Evolutionary conservation across 495 filamentous ascomycete species (phyloP), one percentile per base, ranked within the genome.

Genomic region (Hypomontagnella monticulosa): DNA sequence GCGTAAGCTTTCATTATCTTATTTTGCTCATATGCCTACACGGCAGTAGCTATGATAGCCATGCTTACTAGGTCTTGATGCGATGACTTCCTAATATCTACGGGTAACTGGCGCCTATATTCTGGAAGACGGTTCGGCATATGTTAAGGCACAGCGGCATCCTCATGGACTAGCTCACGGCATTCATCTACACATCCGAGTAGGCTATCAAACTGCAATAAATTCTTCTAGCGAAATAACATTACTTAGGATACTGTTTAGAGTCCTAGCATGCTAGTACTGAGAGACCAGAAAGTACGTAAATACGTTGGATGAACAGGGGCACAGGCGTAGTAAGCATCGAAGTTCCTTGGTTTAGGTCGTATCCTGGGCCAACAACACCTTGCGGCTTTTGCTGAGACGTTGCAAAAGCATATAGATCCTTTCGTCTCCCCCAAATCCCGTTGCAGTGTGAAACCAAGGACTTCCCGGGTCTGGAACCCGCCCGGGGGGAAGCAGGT

Each of bases 321-420:
- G 54, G 56, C 48, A 20, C 54, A 47, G 40, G 55, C 40, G 38
- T 61, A 69, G 66, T 69, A 69, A 69, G 66, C 66, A 38, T 47
- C 30, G 19, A 47, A 30, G 48, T 37, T 54, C 59, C 42, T 55
- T 42, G 44, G 38, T 14, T 49, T 15, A 10, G 37, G 14, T 36
- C 32, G 37, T 20, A 32, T 20, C 42, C 48, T 23, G 10, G 41
- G 15, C 12, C n/a, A n/a, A 19, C 41, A 15, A 23, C 23, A 7
- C 38, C 30, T 36, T 10, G 34, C 48, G 33, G 47, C 33, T 46
- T 43, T 64, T 51, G 49, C 43, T 44, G 48, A 30, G 58, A 58
- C 46, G 40, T 32, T 50, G 10, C 40, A 40, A 48, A 57, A 32
- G 12, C 11, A 40, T 44, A 53, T 34, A 27, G 16, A 36, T 44